Evolutionary conservation across 2,329 filamentous ascomycete genomes (phyloP).

Genomic region (Penicillium sp.): DNA sequence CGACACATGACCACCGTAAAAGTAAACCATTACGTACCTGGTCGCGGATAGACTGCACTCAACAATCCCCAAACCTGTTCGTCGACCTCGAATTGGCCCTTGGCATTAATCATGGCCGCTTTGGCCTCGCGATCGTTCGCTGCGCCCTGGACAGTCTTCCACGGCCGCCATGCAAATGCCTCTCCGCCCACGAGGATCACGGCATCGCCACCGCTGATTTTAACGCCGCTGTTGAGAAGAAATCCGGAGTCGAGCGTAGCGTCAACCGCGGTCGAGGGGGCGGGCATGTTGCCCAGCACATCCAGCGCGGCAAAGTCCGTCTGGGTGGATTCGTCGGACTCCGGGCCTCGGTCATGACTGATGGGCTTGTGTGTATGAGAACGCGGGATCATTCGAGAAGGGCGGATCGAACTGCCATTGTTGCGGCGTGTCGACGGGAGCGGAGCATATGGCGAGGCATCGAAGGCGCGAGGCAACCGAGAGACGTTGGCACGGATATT

Average conservation of each 20-base stretch:
- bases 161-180: conserved; percentile 85
- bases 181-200: conserved; percentile 81
- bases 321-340: conserved; percentile 61
- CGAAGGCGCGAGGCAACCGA: conserved; percentile 9
- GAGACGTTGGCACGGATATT: conserved; percentile 14
- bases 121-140: conserved; percentile 30
- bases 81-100: conserved; percentile 77
- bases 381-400: conserved; percentile 34
- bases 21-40: conserved; percentile 58
- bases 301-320: conserved; percentile 75
- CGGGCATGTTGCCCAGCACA: conserved; percentile 71
- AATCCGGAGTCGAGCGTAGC: conserved; percentile 82
- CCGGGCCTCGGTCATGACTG: conserved; percentile 59
- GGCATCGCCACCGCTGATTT: conserved; percentile 66
- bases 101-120: conserved; percentile 63
- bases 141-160: conserved; percentile 52
- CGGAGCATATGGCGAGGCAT: conserved; percentile 2
- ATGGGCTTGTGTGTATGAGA: conserved; percentile 37
- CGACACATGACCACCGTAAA: conserved; percentile 2
- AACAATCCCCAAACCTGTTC: conserved; percentile 71
- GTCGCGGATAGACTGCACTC: conserved; percentile 79
- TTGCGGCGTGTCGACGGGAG: conserved; percentile 18
- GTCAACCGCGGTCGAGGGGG: conserved; percentile 79
- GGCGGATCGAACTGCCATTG: conserved; percentile 28
- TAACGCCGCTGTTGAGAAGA: conserved; percentile 75